Base-by-base conservation (phyloP, 768 basidiomycete genomes). In the Kwoniella mangroviensis region DNA sequence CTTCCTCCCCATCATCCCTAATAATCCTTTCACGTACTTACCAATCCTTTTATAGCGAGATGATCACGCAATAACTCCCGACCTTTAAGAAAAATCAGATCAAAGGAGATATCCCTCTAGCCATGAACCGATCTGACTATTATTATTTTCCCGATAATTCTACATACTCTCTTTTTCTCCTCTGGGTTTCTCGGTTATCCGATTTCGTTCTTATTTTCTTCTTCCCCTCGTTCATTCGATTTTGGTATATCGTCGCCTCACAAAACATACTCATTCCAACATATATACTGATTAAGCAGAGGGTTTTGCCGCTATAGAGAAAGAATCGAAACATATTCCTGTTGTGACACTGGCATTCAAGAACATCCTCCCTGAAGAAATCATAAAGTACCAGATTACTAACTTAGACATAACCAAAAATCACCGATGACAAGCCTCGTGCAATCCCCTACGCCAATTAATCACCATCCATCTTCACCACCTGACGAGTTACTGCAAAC, bases 1-100 rank as follows among this genome's bases (percentile, higher is more conserved):
- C 45, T 49, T 57, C 56, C 15, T 54, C 24, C 24, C 21, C 15
- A 57, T 15, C 12, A 49, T 19, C 13, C 0, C 10, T 4, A 49
- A 0, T 15, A 4, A 13, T 49, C 45, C 19, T 49, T 17, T 49
- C 26, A 1, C 26, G 15, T 24, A 26, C 24, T 21, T 1, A 34
- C 12, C 45, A 15, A 34, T 34, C 56, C 56, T 34, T 57, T 57
- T 21, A 55, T 13, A 57, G 13, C 4, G 56, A 12, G 21, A 17
- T 28, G 26, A 57, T 57, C 56, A 57, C 34, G 56, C 56, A 57
- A 57, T 57, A 4, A 21, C 13, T 21, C 56, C 15, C 34, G 34
- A 7, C 34, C 34, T 34, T 34, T 7, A 34, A 0, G 9, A 34
- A 7, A 34, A 13, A 17, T 19, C 45, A 49, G 15, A 49, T 57